phyloP scores from a whole-genome alignment of 495 filamentous ascomycete genomes.

The Trichoderma reesei region DNA sequence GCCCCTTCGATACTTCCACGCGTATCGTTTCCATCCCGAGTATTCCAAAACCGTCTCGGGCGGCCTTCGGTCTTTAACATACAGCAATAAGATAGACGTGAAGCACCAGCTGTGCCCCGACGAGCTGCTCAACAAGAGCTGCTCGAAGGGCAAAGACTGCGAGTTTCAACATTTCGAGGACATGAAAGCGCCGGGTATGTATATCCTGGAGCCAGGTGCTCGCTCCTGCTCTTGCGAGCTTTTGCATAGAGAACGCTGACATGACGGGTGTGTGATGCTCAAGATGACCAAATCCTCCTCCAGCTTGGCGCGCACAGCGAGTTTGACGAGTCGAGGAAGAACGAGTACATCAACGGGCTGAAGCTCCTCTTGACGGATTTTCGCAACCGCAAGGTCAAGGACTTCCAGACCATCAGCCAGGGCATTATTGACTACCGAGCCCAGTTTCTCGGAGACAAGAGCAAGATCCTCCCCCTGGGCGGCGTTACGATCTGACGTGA shows the following conservation, averaged over 20 bases:
- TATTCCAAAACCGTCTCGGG: conserved; percentile 58
- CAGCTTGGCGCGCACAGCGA: conserved; percentile 71
- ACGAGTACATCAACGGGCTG: conserved; percentile 64
- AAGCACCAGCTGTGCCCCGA: conserved; percentile 61
- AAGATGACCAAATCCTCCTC: conserved; percentile 81
- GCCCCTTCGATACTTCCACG: conserved; percentile 70
- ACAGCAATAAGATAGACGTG: conserved; percentile 77
- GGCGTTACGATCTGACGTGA: conserved; percentile 23
- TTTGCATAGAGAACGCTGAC: conserved; percentile 48
- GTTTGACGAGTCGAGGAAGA: conserved; percentile 57
- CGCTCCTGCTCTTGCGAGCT: conserved; percentile 19
- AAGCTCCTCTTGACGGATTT: conserved; percentile 66
- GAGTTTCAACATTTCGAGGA: conserved; percentile 71
- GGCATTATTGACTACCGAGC: conserved; percentile 75
- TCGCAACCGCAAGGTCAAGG: conserved; percentile 61
- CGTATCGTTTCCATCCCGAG: conserved; percentile 78
- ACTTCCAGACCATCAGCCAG: conserved; percentile 69
- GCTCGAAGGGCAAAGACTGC: conserved; percentile 59
- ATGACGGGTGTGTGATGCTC: conserved; percentile 44
- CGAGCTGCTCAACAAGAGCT: conserved; percentile 63
- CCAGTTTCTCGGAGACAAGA: conserved; percentile 40
- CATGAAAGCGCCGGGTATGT: conserved; percentile 77
- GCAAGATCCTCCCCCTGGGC: conserved; percentile 38
- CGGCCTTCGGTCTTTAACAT: conserved; percentile 83
- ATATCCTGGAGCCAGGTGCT: conserved; percentile 14